Percentiles rank a stretch among this genome's conserved stretches.
Evolutionary conservation across 495 filamentous ascomycete species (phyloP).

Genomic region (Friedmanniomyces simplex): DNA sequence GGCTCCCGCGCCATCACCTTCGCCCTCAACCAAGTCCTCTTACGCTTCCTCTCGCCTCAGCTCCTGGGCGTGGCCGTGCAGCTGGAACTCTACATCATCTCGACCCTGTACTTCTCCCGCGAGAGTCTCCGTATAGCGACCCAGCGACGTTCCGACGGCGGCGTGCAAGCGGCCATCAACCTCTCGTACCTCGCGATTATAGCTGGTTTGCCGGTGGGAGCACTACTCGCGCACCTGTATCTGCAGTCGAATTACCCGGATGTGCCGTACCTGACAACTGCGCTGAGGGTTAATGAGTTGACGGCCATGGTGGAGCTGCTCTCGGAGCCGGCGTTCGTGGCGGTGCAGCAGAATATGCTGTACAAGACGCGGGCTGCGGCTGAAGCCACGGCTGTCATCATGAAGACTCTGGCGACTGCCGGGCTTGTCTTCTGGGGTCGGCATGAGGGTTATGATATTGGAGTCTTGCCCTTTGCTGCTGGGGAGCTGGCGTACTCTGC

Average conservation of each 20-base stretch:
- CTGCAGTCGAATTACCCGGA: constrained; percentile 39
- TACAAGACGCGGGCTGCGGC: constrained; percentile 71
- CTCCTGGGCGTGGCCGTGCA: constrained; percentile 77
- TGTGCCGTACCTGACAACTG: constrained; percentile 51
- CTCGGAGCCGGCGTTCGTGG: constrained; percentile 74
- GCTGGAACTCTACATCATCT: constrained; percentile 80
- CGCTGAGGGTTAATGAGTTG: constrained; percentile 59
- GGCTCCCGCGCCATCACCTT: constrained; percentile 80
- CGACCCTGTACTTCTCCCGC: constrained; percentile 80
- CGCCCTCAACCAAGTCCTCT: constrained; percentile 73
- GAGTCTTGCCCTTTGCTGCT: constrained; percentile 78
- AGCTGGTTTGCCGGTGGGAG: constrained; percentile 56
- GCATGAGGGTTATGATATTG: constrained; percentile 40
- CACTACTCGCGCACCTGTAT: constrained; percentile 55
- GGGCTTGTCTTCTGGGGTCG: constrained; percentile 49
- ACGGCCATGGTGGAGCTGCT: constrained; percentile 72
- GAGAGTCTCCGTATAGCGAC: constrained; percentile 79
- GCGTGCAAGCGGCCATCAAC: constrained; percentile 63
- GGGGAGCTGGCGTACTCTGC: constrained; percentile 73
- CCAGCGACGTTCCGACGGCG: constrained; percentile 55
- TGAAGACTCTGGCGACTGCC: constrained; percentile 64
- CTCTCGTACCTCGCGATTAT: constrained; percentile 67
- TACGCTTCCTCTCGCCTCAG: constrained; percentile 75
- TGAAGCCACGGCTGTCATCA: constrained; percentile 66
- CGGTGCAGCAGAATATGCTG: constrained; percentile 67